These are phyloP conservation scores for Russula sp. DNA, from an alignment of 768 basidiomycete genomes.

Conservation along the genomic window DNA sequence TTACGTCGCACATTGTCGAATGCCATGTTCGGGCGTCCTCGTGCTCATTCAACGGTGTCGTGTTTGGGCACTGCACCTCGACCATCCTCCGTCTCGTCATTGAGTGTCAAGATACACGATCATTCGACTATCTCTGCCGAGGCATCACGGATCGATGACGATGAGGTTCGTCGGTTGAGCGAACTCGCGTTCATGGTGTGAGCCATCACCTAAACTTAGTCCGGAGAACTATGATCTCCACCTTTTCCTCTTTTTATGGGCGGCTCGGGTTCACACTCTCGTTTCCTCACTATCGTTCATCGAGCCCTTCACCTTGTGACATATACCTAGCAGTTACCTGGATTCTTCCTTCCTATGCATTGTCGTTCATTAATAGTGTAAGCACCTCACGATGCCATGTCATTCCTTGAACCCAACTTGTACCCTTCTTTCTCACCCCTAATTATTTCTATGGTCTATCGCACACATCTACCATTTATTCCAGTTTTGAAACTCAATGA, in stretches of 20 bases:
- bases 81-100: slow-evolving; percentile 31
- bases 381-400: not conserved
- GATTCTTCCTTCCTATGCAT: not conserved
- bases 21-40: not conserved
- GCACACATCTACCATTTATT: not conserved
- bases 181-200: slow-evolving; percentile 56
- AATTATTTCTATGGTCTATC: not conserved
- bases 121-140: slow-evolving; percentile 48
- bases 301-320: not conserved
- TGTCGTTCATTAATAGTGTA: not conserved
- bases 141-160: slow-evolving; percentile 51
- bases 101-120: slow-evolving; percentile 54
- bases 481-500: too few species aligned
- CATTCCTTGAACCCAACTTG: not conserved
- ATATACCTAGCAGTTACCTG: not conserved
- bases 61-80: not conserved
- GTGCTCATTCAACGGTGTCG: not conserved
- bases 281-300: not conserved
- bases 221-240: not conserved
- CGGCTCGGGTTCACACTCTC: not conserved
- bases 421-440: not conserved
- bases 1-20: slow-evolving; percentile 10
- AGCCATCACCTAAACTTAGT: not conserved
- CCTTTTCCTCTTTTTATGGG: not conserved
- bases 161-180: slow-evolving; percentile 59